Percentiles rank a stretch among this genome's conserved stretches.
Conservation (phyloP, 2,329 filamentous ascomycete genomes). For the Fusarium sp. region DNA sequence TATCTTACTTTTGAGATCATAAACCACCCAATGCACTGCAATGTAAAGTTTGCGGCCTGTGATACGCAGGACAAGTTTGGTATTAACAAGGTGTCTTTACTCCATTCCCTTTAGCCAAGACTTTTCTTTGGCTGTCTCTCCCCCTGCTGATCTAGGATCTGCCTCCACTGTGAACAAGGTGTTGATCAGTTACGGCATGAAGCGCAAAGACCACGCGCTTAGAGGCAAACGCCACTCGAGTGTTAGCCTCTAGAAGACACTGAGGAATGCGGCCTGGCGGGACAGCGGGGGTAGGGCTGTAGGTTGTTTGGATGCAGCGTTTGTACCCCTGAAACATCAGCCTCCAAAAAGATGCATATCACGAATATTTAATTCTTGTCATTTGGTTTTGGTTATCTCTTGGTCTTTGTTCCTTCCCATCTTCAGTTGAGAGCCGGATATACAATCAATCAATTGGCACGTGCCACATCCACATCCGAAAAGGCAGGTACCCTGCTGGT, state of each 20-base stretch:
- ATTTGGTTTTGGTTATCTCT: not conserved
- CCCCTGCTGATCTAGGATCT: slow-evolving; percentile 27
- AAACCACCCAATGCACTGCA: slow-evolving; percentile 17
- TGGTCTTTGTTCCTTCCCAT: slow-evolving; percentile 26
- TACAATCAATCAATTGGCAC: slow-evolving; percentile 28
- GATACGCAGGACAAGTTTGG: slow-evolving; percentile 29
- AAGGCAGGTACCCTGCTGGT: slow-evolving; percentile 38
- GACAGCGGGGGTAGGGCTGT: not conserved
- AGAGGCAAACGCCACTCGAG: slow-evolving; percentile 26
- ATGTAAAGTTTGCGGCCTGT: slow-evolving; percentile 27
- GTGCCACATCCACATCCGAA: slow-evolving; percentile 35
- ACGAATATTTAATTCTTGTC: slow-evolving; percentile 14
- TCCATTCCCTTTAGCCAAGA: slow-evolving; percentile 35
- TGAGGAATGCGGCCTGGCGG: slow-evolving; percentile 39
- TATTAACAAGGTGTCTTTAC: slow-evolving; percentile 21
- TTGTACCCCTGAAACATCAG: slow-evolving; percentile 32
- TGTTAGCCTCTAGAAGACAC: slow-evolving; percentile 18
- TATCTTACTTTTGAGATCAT: not conserved
- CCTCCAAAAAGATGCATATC: slow-evolving; percentile 10
- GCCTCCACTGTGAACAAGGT: slow-evolving; percentile 22
- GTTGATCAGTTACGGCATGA: slow-evolving; percentile 23
- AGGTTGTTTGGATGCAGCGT: slow-evolving; percentile 28
- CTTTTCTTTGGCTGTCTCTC: slow-evolving; percentile 6
- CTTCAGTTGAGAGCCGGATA: slow-evolving; percentile 6
- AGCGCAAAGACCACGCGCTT: slow-evolving; percentile 37